Percentiles rank a stretch among this genome's conserved stretches.
These are phyloP conservation scores for Arctium lappa DNA, from an alignment of 129 eudicot genomes.

Conservation along the genomic window DNA sequence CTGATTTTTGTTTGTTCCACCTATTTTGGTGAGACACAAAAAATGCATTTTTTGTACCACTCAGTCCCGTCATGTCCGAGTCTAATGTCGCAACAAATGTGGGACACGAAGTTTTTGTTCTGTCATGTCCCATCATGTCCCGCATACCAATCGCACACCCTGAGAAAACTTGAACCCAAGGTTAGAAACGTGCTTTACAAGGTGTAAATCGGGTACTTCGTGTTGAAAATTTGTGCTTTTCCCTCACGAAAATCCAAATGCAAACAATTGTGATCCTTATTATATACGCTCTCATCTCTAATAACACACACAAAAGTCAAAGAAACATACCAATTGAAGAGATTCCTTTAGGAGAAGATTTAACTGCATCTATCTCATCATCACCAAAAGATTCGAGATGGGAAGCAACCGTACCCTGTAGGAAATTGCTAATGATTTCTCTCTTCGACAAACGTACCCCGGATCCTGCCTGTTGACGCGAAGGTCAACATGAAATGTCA, in stretches of 20 bases:
- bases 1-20: no score
- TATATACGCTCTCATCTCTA: neutral
- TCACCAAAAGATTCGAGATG: slow-evolving; percentile 46
- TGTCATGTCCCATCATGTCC: neutral
- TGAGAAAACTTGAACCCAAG: neutral
- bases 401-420: slow-evolving; percentile 79
- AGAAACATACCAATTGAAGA: slow-evolving; percentile 38
- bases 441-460: slow-evolving; percentile 62
- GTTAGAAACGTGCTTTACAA: neutral
- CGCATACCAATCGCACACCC: neutral
- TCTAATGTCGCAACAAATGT: no score
- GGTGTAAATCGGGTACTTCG: neutral
- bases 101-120: neutral
- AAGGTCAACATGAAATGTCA: neutral
- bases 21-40: no score
- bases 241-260: neutral
- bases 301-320: neutral
- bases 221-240: neutral
- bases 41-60: no score
- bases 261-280: neutral
- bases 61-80: no score
- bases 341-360: slow-evolving; percentile 11
- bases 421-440: slow-evolving; percentile 53
- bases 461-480: slow-evolving; percentile 50
- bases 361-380: slow-evolving; percentile 44